Evolutionary conservation across 495 filamentous ascomycete genomes (phyloP), one percentile per base, ranked within the genome.

Genomic region (Penicillium flavigenum): DNA sequence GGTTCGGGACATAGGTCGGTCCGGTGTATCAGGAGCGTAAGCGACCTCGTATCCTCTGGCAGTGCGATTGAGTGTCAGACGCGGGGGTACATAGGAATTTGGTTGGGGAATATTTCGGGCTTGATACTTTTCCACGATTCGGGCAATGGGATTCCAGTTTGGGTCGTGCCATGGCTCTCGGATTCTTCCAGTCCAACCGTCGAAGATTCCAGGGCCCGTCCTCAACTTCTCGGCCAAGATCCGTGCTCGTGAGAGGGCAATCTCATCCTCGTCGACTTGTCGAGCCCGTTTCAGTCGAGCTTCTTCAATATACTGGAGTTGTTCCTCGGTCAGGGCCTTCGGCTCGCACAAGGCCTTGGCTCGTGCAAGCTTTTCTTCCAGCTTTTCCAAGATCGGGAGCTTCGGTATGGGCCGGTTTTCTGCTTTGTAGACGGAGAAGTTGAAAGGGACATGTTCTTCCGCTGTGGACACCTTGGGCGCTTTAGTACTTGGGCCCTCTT

Each of bases 181-280:
- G 20, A 24, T 39, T 17, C 24, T 45, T 20, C 54, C 34, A 6
- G 24, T 49, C 24, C 29, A 64, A 8, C 43, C 54, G 29, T 74
- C 72, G 7, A 71, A 59, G 32, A 77, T 64, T 11, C 60, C 67
- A 9, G 73, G 74, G 3, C 76, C 76, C 16, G 58, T 73, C 31
- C 71, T 62, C 8, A 79, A 47, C 12, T 72, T 66, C 60, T 79
- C 73, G 16, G 75, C 75, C 24, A 71, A 69, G 17, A 79, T 79
- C 4, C 76, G 75, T 11, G 76, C 76, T 7, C 72, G 69, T 22
- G 69, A 73, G 4, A 79, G 63, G 11, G 76, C 64, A 7, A 79
- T 57, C 51, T 79, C 76, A 43, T 79, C 76, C 55, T 76, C 70
- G 27, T 79, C 75, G 41, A 79, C 59, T 53, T 73, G 67, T 36